phyloP scores from a whole-genome alignment of 2,329 filamentous ascomycete species.

The Pseudogymnoascus sp. region DNA sequence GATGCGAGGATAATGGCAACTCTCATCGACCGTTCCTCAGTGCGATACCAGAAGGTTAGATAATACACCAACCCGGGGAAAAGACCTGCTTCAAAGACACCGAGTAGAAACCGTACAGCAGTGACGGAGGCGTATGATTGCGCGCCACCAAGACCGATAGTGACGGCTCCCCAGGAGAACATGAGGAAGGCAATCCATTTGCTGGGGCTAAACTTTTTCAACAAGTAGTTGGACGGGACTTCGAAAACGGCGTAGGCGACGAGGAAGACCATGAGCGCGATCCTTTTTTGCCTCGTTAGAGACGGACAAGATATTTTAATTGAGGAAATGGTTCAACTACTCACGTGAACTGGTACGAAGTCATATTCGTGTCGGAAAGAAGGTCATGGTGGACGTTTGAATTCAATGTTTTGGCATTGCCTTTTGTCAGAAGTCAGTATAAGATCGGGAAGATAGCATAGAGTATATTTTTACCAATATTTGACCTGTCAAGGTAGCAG shows the following conservation, averaged over 20 bases:
- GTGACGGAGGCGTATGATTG: slow-evolving; percentile 38
- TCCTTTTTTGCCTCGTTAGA: slow-evolving; percentile 17
- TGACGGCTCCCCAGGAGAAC: background rate
- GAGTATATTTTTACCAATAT: background rate
- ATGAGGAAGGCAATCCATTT: slow-evolving; percentile 26
- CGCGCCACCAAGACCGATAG: background rate
- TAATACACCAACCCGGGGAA: slow-evolving; percentile 33
- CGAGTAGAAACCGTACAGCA: slow-evolving; percentile 40
- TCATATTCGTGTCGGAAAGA: background rate
- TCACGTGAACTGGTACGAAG: background rate
- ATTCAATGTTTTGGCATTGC: slow-evolving; percentile 5
- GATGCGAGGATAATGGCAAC: slow-evolving; percentile 27
- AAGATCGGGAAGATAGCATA: background rate
- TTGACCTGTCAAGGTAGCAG: background rate
- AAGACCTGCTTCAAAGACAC: slow-evolving; percentile 41
- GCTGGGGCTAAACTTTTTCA: slow-evolving; percentile 40
- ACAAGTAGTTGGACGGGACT: slow-evolving; percentile 41
- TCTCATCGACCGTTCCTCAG: slow-evolving; percentile 24
- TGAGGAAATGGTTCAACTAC: background rate
- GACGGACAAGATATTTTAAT: background rate
- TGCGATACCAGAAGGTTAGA: slow-evolving; percentile 28
- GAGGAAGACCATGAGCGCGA: slow-evolving; percentile 40
- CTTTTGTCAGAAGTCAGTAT: background rate
- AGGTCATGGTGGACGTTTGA: background rate
- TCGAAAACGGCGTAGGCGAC: slow-evolving; percentile 43